Base-by-base conservation (phyloP, 2,329 filamentous ascomycete species). In the Fusarium transvaalense region DNA sequence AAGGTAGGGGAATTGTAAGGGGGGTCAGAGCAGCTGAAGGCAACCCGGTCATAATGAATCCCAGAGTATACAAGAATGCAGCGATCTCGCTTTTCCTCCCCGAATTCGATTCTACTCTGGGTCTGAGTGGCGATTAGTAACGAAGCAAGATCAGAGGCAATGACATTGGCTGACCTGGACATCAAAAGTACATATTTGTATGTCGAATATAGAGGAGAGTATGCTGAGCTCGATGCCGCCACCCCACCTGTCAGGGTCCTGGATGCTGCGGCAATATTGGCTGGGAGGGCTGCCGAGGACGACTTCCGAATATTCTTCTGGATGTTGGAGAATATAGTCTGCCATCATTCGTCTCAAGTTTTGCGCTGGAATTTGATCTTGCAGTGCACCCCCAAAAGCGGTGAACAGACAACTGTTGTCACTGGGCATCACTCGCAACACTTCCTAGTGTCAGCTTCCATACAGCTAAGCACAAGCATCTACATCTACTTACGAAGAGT, bases 331-430 rank as follows among this genome's bases (percentile, higher is more conserved):
- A 61, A 98, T 97, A 48, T 89, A 88, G 52, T 91, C 88, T 3
- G 92, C 93, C 21, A 97, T 90, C 66, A 97, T 85, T 15, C 87
- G 89, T 56, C 94, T 89, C 19, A 97, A 84, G 73, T 92, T 74
- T 10, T 79, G 75, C 9, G 81, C 80, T n/a, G 80, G 77, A 48
- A 83, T 78, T 19, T 81, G 78, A 27, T 82, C 86, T 48, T 93
- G 87, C n/a, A 97, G 85, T 5, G 92, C 92, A 55, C 90, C 91
- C 17, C 92, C 92, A 46, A 98, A 89, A 0, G 95, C 94, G 29
- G 94, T 92, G 79, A 97, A 98, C 74, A 98, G 89, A 80, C 95
- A 98, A 61, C 90, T 93, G 79, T 97, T 97, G 79, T 98, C 95
- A 76, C 97, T 95, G 6, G 94, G 93, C 95, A 98, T 97, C 51